Evolutionary conservation across 371 early-diverging fungal genomes (phyloP).

Genomic region (Catenaria anguillulae): DNA sequence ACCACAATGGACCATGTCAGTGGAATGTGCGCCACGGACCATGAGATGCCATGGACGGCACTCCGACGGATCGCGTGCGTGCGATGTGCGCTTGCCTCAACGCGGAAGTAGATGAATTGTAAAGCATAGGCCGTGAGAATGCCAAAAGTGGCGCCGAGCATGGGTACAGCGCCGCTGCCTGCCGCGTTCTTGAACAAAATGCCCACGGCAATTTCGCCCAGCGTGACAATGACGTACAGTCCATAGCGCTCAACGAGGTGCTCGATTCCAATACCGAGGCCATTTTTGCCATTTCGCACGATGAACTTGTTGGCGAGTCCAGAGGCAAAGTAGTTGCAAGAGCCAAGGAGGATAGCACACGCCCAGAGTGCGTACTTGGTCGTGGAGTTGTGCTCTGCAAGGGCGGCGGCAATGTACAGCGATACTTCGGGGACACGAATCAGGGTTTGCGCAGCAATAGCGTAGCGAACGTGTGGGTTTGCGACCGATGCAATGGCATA

Average conservation of each 20-base stretch:
- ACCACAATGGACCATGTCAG: too few species aligned
- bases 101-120: conserved; percentile 11
- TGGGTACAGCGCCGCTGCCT: background rate
- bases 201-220: conserved; percentile 15
- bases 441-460: background rate
- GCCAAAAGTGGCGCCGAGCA: conserved; percentile 7
- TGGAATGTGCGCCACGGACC: too few species aligned
- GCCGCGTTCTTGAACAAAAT: conserved; percentile 7
- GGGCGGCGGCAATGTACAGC: background rate
- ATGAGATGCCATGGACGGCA: background rate
- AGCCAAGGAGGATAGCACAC: background rate
- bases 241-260: conserved; percentile 16
- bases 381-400: background rate
- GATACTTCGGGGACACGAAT: background rate
- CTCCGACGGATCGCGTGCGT: conserved; percentile 12
- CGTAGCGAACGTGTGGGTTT: background rate
- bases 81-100: conserved; percentile 8
- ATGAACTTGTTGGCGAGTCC: background rate
- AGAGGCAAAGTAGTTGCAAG: background rate
- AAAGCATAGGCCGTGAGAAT: conserved; percentile 9
- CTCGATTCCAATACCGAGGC: conserved; percentile 13
- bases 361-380: background rate
- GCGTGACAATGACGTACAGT: conserved; percentile 9
- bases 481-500: background rate
- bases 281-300: background rate